phyloP scores from a whole-genome alignment of 768 basidiomycete species.

The Amanita rubescens region DNA sequence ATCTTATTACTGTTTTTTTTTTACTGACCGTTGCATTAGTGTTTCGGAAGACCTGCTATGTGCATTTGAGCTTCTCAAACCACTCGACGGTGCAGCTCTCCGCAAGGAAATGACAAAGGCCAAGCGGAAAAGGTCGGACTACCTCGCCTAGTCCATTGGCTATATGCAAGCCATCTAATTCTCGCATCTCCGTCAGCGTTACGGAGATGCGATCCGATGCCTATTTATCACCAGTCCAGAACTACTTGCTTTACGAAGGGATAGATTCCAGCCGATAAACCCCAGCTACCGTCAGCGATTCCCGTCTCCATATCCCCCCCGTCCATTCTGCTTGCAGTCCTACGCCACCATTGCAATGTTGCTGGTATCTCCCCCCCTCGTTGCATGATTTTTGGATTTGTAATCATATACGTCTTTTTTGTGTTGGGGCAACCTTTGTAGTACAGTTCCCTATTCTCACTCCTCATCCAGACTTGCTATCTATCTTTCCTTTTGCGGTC shows the following conservation, averaged over 20 bases:
- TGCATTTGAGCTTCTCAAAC: constrained; percentile 96
- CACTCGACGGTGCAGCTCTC: constrained; percentile 87
- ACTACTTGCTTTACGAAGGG: constrained; percentile 1
- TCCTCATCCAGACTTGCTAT: constrained; percentile 17
- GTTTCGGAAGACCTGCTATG: constrained; percentile 97
- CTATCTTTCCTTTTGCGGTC: constrained; percentile 13
- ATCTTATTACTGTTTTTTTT: not conserved
- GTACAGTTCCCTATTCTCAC: constrained; percentile 26
- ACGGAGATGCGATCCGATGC: constrained; percentile 6
- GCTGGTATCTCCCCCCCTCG: constrained; percentile 9
- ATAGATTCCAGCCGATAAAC: not conserved
- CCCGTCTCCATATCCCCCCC: not conserved
- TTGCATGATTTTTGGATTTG: constrained; percentile 25
- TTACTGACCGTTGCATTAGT: constrained; percentile 30
- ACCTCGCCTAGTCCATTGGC: not conserved
- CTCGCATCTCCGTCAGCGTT: not conserved
- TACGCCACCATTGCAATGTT: not conserved
- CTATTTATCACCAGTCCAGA: constrained; percentile 5
- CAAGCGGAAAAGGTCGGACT: constrained; percentile 86
- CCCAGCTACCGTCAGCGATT: not conserved
- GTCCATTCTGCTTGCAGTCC: not conserved
- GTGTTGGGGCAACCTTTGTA: constrained; percentile 18
- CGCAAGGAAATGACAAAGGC: constrained; percentile 99
- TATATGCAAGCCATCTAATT: constrained; percentile 10
- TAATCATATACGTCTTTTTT: constrained; percentile 30